These are phyloP conservation scores for Colletotrichum eremochloae DNA, from an alignment of 2,329 filamentous ascomycete genomes.

Conservation along the genomic window DNA sequence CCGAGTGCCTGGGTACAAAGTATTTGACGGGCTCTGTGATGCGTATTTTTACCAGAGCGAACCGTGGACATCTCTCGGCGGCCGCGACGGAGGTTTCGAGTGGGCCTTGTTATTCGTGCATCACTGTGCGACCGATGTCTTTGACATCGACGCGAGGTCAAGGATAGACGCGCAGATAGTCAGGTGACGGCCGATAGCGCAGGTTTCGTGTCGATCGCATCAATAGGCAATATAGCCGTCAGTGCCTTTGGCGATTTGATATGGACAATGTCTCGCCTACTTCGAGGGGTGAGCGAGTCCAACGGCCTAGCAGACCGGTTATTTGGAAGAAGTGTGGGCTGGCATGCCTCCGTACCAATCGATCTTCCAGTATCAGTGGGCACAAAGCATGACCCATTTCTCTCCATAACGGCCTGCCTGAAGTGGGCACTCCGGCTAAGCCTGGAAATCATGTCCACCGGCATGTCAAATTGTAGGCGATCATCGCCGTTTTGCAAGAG, in stretches of 20 bases:
- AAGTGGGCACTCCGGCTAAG: background rate
- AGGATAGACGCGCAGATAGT: background rate
- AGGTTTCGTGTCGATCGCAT: too few species aligned
- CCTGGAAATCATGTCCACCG: background rate
- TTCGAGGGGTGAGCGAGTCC: background rate
- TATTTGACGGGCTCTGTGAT: too few species aligned
- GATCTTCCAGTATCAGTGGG: background rate
- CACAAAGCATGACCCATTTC: background rate
- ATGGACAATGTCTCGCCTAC: background rate
- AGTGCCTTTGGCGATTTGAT: background rate
- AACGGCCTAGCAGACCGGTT: background rate
- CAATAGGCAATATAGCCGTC: background rate
- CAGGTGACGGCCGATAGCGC: conserved; percentile 4
- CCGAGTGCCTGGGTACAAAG: too few species aligned
- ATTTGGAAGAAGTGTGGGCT: background rate
- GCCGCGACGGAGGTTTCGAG: too few species aligned
- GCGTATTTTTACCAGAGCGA: too few species aligned
- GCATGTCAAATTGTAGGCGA: background rate
- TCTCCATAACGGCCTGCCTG: too few species aligned
- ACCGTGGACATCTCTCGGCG: too few species aligned
- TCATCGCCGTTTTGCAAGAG: background rate
- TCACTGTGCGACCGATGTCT: too few species aligned
- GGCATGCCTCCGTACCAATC: background rate
- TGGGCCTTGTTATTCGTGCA: too few species aligned
- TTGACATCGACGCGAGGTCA: background rate